Percentiles rank a stretch among this genome's conserved stretches.
Evolutionary conservation across 176 grass and related monocot genomes (phyloP).

Genomic region (Echinochloa phyllopogon): DNA sequence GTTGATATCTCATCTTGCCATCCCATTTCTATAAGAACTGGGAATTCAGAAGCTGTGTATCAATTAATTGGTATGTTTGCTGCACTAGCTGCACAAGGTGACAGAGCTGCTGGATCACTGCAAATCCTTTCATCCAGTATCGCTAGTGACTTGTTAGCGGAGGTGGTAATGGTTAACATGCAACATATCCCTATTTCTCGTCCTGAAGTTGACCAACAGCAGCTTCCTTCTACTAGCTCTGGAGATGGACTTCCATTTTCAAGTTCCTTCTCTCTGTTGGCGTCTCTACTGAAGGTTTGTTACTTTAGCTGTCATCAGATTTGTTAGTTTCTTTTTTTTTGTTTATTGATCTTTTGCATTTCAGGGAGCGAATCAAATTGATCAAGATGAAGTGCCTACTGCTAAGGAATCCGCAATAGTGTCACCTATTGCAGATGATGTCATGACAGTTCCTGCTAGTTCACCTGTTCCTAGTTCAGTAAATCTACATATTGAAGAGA

Average conservation of each 20-base stretch:
- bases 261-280: slow-evolving; percentile 58
- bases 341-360: slow-evolving; percentile 35
- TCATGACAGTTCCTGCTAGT: slow-evolving; percentile 37
- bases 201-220: slow-evolving; percentile 59
- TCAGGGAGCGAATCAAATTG: slow-evolving; percentile 51
- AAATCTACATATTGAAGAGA: slow-evolving; percentile 47
- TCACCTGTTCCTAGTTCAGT: slow-evolving; percentile 46
- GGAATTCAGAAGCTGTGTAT: slow-evolving; percentile 84
- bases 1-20: slow-evolving; percentile 46
- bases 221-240: slow-evolving; percentile 40
- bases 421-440: slow-evolving; percentile 50
- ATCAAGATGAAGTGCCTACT: slow-evolving; percentile 40
- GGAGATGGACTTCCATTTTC: slow-evolving; percentile 40
- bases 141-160: slow-evolving; percentile 83
- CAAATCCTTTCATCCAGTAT: slow-evolving; percentile 89
- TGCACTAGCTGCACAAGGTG: slow-evolving; percentile 81
- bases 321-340: slow-evolving; percentile 31
- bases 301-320: slow-evolving; percentile 29
- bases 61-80: slow-evolving; percentile 96
- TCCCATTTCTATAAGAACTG: slow-evolving; percentile 47
- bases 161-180: slow-evolving; percentile 96
- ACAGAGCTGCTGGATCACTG: slow-evolving; percentile 74
- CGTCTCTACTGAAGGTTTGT: slow-evolving; percentile 62
- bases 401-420: slow-evolving; percentile 43
- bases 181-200: slow-evolving; percentile 69